A percentile compares a stretch with the other conserved stretches of the same genome.
phyloP scores from a whole-genome alignment of 2,329 filamentous ascomycete species.

The Neopestalotiopsis clavispora region DNA sequence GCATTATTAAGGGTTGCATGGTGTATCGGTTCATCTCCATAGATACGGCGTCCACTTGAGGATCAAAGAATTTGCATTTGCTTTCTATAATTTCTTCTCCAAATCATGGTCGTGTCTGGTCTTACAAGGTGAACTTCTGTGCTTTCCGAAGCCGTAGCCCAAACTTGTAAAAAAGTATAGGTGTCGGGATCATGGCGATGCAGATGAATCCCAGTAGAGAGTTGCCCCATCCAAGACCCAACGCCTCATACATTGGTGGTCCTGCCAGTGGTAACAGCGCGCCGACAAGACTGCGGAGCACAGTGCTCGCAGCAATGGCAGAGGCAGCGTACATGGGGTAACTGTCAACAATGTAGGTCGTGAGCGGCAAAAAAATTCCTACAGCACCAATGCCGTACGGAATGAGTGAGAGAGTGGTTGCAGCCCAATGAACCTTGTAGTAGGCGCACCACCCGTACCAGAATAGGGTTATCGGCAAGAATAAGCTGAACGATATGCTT shows the following conservation, averaged over 20 bases:
- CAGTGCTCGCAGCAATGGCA: conserved; percentile 16
- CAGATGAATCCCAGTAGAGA: conserved; percentile 17
- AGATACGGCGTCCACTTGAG: not conserved
- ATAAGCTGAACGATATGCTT: conserved; percentile 35
- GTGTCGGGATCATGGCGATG: conserved; percentile 15
- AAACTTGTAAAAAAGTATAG: conserved; percentile 15
- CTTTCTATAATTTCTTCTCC: not conserved
- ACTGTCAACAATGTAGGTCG: conserved; percentile 16
- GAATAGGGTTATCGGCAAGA: conserved; percentile 42
- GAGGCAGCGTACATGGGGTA: conserved; percentile 17
- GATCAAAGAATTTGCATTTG: not conserved
- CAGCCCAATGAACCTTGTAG: conserved; percentile 21
- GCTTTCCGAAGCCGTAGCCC: conserved; percentile 14
- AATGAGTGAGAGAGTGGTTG: conserved; percentile 9
- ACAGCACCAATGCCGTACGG: conserved; percentile 12
- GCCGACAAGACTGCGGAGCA: conserved; percentile 13
- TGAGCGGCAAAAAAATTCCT: conserved; percentile 15
- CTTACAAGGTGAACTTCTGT: conserved; percentile 12
- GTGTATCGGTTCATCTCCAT: not conserved
- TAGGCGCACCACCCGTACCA: conserved; percentile 44
- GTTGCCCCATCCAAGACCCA: conserved; percentile 18
- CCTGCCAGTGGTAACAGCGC: conserved; percentile 14
- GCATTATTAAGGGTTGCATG: not conserved
- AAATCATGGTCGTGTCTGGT: not conserved
- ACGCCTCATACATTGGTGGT: conserved; percentile 13